Conservation (phyloP, 352 stramenopile genomes). For the Elongisporangium prolatum region DNA sequence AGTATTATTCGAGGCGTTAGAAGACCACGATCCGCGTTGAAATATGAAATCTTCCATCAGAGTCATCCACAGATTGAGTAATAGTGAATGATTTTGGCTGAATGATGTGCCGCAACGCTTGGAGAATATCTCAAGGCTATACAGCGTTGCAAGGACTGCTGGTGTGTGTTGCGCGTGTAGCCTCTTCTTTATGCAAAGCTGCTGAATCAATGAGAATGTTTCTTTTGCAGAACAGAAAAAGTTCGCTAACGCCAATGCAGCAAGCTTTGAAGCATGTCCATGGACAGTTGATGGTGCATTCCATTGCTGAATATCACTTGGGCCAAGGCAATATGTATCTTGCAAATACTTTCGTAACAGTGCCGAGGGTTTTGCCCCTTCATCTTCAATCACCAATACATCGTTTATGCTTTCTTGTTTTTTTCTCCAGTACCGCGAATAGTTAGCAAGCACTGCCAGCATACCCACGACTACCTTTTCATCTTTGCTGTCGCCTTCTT, state of each 20-base stretch:
- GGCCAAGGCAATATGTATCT: conserved; percentile 41
- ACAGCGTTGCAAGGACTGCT: conserved; percentile 28
- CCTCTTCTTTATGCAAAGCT: conserved; percentile 51
- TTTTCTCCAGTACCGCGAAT: conserved; percentile 38
- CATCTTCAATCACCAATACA: conserved; percentile 13
- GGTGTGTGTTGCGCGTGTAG: conserved; percentile 17
- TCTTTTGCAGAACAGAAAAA: conserved; percentile 36
- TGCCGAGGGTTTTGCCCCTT: conserved; percentile 23
- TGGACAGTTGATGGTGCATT: conserved; percentile 23
- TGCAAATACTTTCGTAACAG: conserved; percentile 31
- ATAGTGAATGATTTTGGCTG: conserved; percentile 12
- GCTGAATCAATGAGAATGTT: conserved; percentile 28
- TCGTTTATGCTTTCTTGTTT: conserved; percentile 8
- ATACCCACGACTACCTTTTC: conserved; percentile 43
- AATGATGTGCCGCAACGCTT: conserved; percentile 44
- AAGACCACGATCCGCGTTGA: conserved; percentile 1
- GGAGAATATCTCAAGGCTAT: conserved; percentile 58
- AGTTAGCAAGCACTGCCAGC: conserved; percentile 50
- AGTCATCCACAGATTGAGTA: conserved; percentile 36
- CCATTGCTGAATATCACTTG: conserved; percentile 16
- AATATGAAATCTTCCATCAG: conserved; percentile 45
- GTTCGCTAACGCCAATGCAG: conserved; percentile 41
- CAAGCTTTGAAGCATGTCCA: conserved; percentile 43
- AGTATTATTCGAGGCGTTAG: not conserved
- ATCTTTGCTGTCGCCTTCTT: conserved; percentile 34